These are phyloP conservation scores for Talaromyces sp. DNA, from an alignment of 2,329 filamentous ascomycete species.

Conservation along the genomic window DNA sequence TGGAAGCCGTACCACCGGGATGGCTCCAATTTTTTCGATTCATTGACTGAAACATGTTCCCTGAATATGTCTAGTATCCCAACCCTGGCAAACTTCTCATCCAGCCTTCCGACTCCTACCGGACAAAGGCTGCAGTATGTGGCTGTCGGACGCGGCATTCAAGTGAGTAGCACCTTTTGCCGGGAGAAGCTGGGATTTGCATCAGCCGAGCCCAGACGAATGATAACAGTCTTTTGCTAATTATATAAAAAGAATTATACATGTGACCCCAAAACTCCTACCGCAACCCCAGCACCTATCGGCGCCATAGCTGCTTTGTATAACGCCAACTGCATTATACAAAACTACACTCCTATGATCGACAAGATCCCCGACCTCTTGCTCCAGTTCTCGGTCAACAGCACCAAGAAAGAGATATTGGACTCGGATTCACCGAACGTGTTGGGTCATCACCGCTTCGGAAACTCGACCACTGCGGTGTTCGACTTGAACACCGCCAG, in stretches of 20 bases:
- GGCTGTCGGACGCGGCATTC: conserved; percentile 1
- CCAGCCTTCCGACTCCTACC: neutral
- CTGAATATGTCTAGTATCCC: neutral
- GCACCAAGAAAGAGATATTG: neutral
- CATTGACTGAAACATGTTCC: neutral
- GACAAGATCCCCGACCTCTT: neutral
- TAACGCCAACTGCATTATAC: neutral
- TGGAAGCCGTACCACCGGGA: neutral
- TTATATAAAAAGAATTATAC: conserved; percentile 3
- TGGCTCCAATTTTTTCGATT: neutral
- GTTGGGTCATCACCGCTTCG: conserved; percentile 1
- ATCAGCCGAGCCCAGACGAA: neutral
- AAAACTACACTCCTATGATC: neutral
- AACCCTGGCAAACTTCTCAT: neutral
- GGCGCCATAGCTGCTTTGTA: conserved; percentile 3
- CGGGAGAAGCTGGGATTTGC: neutral
- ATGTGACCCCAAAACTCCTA: neutral
- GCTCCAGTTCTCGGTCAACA: neutral
- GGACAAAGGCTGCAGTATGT: conserved; percentile 1
- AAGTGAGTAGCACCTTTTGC: neutral
- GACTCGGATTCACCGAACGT: neutral
- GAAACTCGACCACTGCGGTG: neutral
- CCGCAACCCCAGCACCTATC: neutral
- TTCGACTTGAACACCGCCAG: conserved; percentile 2
- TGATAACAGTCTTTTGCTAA: neutral